Percentiles rank a stretch among this genome's conserved stretches.
These are phyloP conservation scores for Pyrus pyrifolia DNA, from an alignment of 306 rosid species.

Conservation along the genomic window DNA sequence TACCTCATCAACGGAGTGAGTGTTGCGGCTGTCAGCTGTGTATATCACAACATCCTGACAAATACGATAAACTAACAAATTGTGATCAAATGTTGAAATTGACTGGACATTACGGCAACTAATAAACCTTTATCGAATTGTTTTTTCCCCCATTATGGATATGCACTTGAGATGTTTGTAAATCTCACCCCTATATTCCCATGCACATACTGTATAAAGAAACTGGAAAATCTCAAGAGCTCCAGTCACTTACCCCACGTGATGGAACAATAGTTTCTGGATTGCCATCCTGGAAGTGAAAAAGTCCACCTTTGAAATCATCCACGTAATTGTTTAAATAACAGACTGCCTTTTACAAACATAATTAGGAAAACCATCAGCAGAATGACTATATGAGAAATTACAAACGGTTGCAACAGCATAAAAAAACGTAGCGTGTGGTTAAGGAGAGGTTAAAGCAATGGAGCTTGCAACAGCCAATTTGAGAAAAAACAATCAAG, in stretches of 20 bases:
- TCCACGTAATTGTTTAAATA: constrained; percentile 59
- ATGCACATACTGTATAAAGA: constrained; percentile 1
- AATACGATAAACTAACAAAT: neutral
- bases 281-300: constrained; percentile 79
- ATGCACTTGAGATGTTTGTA: neutral
- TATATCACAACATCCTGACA: constrained; percentile 79
- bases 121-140: neutral
- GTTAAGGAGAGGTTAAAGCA: neutral
- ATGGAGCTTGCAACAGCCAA: neutral
- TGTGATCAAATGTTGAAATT: neutral
- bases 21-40: constrained; percentile 67
- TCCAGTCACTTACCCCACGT: constrained; percentile 62
- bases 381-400: neutral
- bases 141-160: neutral
- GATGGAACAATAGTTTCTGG: constrained; percentile 53
- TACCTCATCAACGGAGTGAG: constrained; percentile 95
- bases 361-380: constrained; percentile 22
- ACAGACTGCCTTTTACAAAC: constrained; percentile 74
- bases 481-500: neutral
- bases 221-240: neutral
- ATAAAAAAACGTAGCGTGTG: neutral
- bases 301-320: constrained; percentile 78
- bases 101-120: neutral
- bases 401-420: neutral
- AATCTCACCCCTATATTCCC: neutral